Percentiles rank a stretch among this genome's conserved stretches.
Evolutionary conservation across 257 asterid genomes (phyloP).

Genomic region (Haberlea rhodopensis): DNA sequence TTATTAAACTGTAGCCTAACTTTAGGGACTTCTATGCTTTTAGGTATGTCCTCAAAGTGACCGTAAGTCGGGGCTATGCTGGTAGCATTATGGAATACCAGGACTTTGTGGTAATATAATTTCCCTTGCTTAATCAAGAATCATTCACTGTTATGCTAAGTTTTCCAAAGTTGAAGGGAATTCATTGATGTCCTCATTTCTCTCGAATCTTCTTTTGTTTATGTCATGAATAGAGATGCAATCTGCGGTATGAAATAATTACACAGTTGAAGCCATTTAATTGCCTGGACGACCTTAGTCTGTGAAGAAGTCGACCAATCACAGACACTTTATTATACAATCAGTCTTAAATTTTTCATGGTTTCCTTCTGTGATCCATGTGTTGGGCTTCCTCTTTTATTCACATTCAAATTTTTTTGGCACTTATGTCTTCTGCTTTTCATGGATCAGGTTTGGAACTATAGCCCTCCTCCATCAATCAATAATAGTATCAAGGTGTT

Average conservation of each 20-base stretch:
- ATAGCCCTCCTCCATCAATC: conserved; percentile 67
- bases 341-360: neutral
- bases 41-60: conserved; percentile 94
- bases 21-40: conserved; percentile 23
- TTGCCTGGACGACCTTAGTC: conserved; percentile 5
- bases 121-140: conserved; percentile 18
- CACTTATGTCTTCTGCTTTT: conserved; percentile 19
- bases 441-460: conserved; percentile 74
- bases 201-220: neutral
- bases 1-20: conserved; percentile 14
- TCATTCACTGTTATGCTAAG: conserved; percentile 14
- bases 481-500: conserved; percentile 95
- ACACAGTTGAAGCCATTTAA: neutral
- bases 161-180: conserved; percentile 12
- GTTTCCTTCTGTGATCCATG: neutral
- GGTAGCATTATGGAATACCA: conserved; percentile 93
- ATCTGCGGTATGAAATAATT: conserved; percentile 4
- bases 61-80: conserved; percentile 87
- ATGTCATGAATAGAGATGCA: conserved; percentile 12
- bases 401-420: neutral
- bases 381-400: neutral
- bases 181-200: neutral
- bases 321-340: neutral
- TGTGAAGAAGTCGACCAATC: neutral
- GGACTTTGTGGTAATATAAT: conserved; percentile 74